Evolutionary conservation across 2,329 filamentous ascomycete species (phyloP), one percentile per base, ranked within the genome.

Genomic region (Rutstroemia sp.): DNA sequence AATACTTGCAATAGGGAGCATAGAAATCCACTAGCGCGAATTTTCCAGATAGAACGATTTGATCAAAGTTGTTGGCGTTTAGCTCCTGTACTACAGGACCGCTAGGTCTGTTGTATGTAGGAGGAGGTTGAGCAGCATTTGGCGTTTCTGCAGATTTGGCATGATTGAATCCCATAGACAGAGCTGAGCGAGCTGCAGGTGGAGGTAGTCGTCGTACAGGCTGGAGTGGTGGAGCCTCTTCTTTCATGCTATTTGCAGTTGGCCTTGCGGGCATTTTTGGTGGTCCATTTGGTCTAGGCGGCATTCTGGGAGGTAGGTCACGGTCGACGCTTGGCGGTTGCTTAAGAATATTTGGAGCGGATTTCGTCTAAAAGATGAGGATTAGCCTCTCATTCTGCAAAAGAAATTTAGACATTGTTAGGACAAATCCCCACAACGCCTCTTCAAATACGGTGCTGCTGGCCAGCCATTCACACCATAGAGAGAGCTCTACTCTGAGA

Each of bases 11-110:
- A 90, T 91, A 96, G 7, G 92, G 92, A n/a, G 92, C 91, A 70
- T 95, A 97, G 81, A 97, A 97, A 73, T 97, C 91, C 66, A 97
- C 90, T 19, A 99, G 84, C 0, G 92, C 91, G 41, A 92, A 91
- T 77, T 94, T 96, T 71, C 91, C 90, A 49, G 89, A 92, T 60
- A 95, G 81, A 62, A 96, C 89, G 47, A 95, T 79, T 44, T 85
- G 75, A 77, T 97, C 91, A 72, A 97, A 97, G 78, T 96, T 97
- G 66, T 78, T 77, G 49, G 90, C 89, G 56, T 86, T 84, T 58
- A 97, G 85, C 73, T 97, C 92, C 66, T 94, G 79, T 61, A 97
- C 91, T 7, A 57, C 50, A 42, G 62, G 58, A 57, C 57, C 58
- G 5, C 56, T 34, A 6, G 61, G 34, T 38, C 38, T 57, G 2